A percentile compares a stretch with the other conserved stretches of the same genome.
Evolutionary conservation across 306 rosid species (phyloP).

Genomic region (Quercus suber): DNA sequence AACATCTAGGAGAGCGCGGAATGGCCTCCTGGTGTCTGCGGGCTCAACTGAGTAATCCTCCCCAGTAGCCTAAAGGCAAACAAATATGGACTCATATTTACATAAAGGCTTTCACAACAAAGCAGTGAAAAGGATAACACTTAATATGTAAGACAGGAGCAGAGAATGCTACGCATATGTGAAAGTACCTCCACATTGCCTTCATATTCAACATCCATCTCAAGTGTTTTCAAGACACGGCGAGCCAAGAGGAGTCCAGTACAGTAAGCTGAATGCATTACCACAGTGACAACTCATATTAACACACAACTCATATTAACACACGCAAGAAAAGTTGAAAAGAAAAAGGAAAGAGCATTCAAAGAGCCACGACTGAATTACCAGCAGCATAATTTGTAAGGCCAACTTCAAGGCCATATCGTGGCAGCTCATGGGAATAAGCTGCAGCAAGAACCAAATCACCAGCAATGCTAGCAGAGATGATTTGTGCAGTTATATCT

Average conservation of each 20-base stretch:
- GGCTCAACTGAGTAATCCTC: conserved; percentile 95
- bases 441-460: conserved; percentile 82
- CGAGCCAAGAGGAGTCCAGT: conserved; percentile 94
- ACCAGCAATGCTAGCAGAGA: conserved; percentile 85
- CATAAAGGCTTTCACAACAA: not conserved
- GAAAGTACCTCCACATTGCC: conserved; percentile 83
- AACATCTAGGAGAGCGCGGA: conserved; percentile 96
- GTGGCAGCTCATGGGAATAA: conserved; percentile 72
- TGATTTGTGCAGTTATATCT: conserved; percentile 63
- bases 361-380: conserved; percentile 10
- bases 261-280: conserved; percentile 57
- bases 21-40: conserved; percentile 84
- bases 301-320: not conserved
- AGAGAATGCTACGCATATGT: too few relatives aligned
- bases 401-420: conserved; percentile 76
- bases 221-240: conserved; percentile 64
- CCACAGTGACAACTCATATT: not conserved
- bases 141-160: too few relatives aligned
- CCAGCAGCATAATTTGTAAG: conserved; percentile 96
- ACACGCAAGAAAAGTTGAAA: too few relatives aligned
- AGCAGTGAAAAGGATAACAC: too few relatives aligned
- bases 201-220: conserved; percentile 78
- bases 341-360: not conserved
- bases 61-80: conserved; percentile 55
- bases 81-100: not conserved